Evolutionary conservation across 345 rosid species (phyloP).

Genomic region (Hypericum perforatum): DNA sequence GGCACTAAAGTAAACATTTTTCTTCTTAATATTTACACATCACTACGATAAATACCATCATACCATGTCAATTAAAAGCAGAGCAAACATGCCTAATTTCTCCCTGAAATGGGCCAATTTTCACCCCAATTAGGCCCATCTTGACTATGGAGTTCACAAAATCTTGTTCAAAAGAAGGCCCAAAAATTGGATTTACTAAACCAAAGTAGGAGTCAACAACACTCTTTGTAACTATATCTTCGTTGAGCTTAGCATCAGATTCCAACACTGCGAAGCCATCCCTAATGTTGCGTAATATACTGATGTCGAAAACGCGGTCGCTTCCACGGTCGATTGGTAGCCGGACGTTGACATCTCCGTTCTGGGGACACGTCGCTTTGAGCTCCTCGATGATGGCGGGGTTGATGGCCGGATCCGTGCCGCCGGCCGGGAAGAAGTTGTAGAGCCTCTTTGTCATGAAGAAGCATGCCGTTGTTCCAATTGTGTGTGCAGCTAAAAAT

Average conservation of each 20-base stretch:
- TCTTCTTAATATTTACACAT: too few relatives aligned
- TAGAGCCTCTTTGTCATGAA: constrained; percentile 67
- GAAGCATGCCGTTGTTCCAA: constrained; percentile 85
- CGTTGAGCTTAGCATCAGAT: constrained; percentile 62
- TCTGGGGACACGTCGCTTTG: constrained; percentile 35
- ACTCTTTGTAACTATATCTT: constrained; percentile 34
- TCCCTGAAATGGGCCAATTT: constrained; percentile 42
- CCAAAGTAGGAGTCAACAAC: constrained; percentile 47
- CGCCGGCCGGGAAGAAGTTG: constrained; percentile 33
- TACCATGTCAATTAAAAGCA: background rate
- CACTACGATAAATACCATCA: too few relatives aligned
- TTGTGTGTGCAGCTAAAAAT: constrained; percentile 64
- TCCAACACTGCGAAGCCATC: constrained; percentile 64
- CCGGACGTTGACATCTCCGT: constrained; percentile 50
- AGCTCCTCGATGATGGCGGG: constrained; percentile 36
- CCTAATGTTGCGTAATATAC: constrained; percentile 45
- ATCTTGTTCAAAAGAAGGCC: constrained; percentile 41
- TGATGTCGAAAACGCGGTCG: constrained; percentile 40
- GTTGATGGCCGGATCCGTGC: constrained; percentile 52
- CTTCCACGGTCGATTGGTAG: constrained; percentile 47
- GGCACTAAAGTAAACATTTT: too few relatives aligned
- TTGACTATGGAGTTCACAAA: constrained; percentile 53
- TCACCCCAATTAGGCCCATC: constrained; percentile 61
- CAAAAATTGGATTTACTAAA: constrained; percentile 17
- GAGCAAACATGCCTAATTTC: constrained; percentile 55